Evolutionary conservation across 345 rosid genomes (phyloP).

Genomic region (Salix caprea): DNA sequence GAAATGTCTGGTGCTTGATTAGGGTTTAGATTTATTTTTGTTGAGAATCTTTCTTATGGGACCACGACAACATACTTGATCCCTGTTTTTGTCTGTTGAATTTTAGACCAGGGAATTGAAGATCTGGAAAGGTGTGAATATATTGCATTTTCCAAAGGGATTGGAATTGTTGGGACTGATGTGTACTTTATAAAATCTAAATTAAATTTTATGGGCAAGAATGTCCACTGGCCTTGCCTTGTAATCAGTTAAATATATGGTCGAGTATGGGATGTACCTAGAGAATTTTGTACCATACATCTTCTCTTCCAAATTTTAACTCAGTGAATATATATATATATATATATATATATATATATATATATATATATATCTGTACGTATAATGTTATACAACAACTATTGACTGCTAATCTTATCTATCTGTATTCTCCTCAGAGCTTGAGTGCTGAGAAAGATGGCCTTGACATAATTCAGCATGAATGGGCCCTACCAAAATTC

Average conservation of each 20-base stretch:
- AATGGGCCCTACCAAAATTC: constrained; percentile 71
- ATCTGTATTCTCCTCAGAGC: constrained; percentile 41
- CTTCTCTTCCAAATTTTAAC: not conserved
- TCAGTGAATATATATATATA: too few species aligned
- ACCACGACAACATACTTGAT: not conserved
- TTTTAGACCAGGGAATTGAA: not conserved
- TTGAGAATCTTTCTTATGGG: constrained; percentile 6
- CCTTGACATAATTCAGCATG: constrained; percentile 33
- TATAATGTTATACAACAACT: not conserved
- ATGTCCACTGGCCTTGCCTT: not conserved
- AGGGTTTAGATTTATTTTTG: not conserved
- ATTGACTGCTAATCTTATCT: not conserved
- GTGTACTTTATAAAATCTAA: not conserved
- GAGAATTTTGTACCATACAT: not conserved
- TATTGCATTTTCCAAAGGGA: not conserved
- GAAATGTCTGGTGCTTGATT: constrained; percentile 5
- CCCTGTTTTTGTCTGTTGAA: not conserved
- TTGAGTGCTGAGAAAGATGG: constrained; percentile 43
- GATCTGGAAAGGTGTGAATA: not conserved
- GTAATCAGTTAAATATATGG: not conserved
- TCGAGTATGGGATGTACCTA: not conserved
- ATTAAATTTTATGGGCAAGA: not conserved
- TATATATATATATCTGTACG: not conserved
- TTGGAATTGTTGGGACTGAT: not conserved
- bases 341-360: too few species aligned